These are phyloP conservation scores for Stachybotrys echinatus DNA, from an alignment of 2,329 filamentous ascomycete species.

Conservation along the genomic window DNA sequence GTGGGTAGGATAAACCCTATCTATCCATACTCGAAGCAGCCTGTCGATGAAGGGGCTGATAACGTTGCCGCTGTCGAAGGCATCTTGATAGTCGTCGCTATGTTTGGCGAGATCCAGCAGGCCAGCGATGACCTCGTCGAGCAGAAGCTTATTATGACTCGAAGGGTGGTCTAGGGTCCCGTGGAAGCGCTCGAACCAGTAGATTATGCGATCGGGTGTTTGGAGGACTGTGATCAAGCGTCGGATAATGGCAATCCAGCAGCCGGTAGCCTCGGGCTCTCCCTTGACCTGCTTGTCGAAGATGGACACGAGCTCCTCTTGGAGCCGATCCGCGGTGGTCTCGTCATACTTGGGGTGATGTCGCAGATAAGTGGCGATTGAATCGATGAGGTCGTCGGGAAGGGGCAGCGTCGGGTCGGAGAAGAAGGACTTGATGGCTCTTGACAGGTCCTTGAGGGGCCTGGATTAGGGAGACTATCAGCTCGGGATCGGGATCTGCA, in stretches of 20 bases:
- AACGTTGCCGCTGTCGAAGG: constrained; percentile 33
- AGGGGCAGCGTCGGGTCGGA: constrained; percentile 52
- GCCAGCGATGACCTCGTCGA: constrained; percentile 60
- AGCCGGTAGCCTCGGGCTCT: constrained; percentile 49
- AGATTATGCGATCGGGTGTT: constrained; percentile 55
- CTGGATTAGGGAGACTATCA: constrained; percentile 28
- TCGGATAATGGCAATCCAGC: constrained; percentile 65
- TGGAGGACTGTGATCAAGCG: constrained; percentile 59
- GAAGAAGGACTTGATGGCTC: constrained; percentile 48
- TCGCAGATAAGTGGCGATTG: constrained; percentile 63
- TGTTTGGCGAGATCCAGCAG: constrained; percentile 59
- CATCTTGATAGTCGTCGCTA: constrained; percentile 51
- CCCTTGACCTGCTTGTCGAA: constrained; percentile 61
- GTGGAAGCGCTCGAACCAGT: constrained; percentile 63
- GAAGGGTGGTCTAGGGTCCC: constrained; percentile 36
- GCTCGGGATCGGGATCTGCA: constrained; percentile 4
- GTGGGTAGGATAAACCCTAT: constrained; percentile 34
- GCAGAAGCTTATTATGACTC: constrained; percentile 56
- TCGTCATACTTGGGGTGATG: constrained; percentile 66
- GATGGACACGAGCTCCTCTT: constrained; percentile 65
- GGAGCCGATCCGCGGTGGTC: constrained; percentile 60
- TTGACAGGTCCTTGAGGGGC: constrained; percentile 56
- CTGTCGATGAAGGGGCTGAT: constrained; percentile 49
- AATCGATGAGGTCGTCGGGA: constrained; percentile 56
- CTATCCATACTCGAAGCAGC: constrained; percentile 53